Conservation (phyloP, 1,139 yeast genomes). For the Groenewaldozyma auringiensis region DNA sequence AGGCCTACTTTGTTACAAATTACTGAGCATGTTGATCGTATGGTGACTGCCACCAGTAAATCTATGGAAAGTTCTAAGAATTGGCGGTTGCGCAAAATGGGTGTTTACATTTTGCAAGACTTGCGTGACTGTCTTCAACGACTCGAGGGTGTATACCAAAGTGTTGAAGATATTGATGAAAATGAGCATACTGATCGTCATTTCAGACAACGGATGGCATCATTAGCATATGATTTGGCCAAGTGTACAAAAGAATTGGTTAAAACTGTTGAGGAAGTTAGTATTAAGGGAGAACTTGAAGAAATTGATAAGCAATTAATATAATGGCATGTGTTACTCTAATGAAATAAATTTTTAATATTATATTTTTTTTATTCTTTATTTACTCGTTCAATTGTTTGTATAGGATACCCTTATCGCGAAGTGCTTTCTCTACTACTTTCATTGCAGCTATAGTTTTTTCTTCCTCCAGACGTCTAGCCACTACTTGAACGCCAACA, state of each 20-base stretch:
- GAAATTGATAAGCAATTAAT: conserved; percentile 22
- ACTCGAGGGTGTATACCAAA: conserved; percentile 36
- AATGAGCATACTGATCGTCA: conserved; percentile 70
- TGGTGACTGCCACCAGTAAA: conserved; percentile 84
- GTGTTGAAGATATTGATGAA: conserved; percentile 38
- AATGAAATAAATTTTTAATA: neutral
- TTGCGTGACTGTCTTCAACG: conserved; percentile 79
- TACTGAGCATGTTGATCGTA: conserved; percentile 66
- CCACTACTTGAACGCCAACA: conserved; percentile 56
- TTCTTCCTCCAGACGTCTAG: conserved; percentile 55
- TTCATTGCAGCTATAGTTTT: conserved; percentile 43
- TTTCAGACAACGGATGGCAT: conserved; percentile 88
- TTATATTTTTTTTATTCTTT: neutral
- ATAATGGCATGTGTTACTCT: conserved; percentile 2
- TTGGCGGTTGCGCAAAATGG: conserved; percentile 71
- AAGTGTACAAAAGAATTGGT: conserved; percentile 93
- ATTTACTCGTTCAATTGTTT: conserved; percentile 22
- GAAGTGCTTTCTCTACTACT: conserved; percentile 31
- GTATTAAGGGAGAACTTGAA: conserved; percentile 70
- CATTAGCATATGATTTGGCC: conserved; percentile 92
- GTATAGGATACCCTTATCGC: conserved; percentile 25
- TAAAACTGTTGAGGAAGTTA: conserved; percentile 91
- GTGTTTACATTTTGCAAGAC: conserved; percentile 81
- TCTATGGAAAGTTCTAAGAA: conserved; percentile 87
- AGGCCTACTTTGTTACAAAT: conserved; percentile 68